phyloP scores from a whole-genome alignment of 805 yeast species.

The Candida namnaoensis region DNA sequence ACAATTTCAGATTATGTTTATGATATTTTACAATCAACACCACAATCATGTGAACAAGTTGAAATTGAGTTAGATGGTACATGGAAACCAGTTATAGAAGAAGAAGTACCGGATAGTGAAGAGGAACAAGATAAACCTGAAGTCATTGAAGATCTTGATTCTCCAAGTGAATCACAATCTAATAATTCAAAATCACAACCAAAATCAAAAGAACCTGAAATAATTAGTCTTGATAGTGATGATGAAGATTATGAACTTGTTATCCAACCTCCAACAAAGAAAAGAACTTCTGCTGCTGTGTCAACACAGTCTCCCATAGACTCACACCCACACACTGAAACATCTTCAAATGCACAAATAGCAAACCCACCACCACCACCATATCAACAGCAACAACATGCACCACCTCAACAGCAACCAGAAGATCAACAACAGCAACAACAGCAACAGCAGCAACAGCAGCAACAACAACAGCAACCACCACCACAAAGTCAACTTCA shows the following conservation, averaged over 20 bases:
- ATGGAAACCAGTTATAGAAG: constrained; percentile 42
- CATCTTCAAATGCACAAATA: neutral
- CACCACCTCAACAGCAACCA: constrained; percentile 1
- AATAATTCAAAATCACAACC: constrained; percentile 5
- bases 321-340: neutral
- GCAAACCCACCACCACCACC: constrained; percentile 2
- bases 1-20: constrained; percentile 67
- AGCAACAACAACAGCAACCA: neutral
- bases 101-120: constrained; percentile 12
- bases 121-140: constrained; percentile 1
- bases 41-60: constrained; percentile 53
- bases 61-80: constrained; percentile 63
- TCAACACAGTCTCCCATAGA: too few species aligned
- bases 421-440: neutral
- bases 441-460: neutral
- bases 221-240: constrained; percentile 44
- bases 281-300: neutral
- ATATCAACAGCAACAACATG: constrained; percentile 1
- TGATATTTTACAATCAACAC: constrained; percentile 48
- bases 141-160: neutral
- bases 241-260: constrained; percentile 27
- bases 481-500: neutral
- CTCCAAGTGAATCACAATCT: neutral
- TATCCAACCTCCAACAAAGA: neutral
- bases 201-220: constrained; percentile 24